Base-by-base conservation (phyloP, 148 eudicot genomes). In the Selenicereus undatus region DNA sequence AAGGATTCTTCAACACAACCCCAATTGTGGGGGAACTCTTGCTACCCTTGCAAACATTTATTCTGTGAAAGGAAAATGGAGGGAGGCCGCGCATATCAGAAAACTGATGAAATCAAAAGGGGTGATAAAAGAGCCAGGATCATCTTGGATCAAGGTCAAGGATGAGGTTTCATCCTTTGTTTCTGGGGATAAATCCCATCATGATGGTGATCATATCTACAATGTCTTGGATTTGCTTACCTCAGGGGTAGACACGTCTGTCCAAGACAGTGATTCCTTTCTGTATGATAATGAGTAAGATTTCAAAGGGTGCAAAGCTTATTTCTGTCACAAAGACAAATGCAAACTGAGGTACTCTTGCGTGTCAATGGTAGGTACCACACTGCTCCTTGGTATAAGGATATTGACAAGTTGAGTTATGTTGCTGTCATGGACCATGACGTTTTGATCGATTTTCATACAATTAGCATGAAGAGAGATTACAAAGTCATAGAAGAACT, bases 111-210 rank as follows among this genome's bases (percentile, higher is more conserved):
- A 75, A 83, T 87, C 88, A 35, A 91, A 89, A 85, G 96, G 97
- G 54, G 89, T 95, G 22, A 83, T 82, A 13, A 95, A 95, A 87
- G 98, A 95, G 85, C 92, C 96, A 12, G 98, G 98, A 76, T 95
- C 97, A 84, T 93, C 98, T 74, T 95, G 96, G 98, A 84, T 91
- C 45, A 90, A 91, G 88, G 79, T 91, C 78, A 90, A 89, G 83
- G 93, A 89, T 48, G 87, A 79, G 78, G 91, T 91, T 72, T 86
- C 89, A n/a, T 79, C 94, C 68, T 95, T 95, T 81, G 96, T 91
- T 42, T 88, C 96, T 14, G 96, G 93, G 43, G 97, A 91, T 82
- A 86, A 79, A 75, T 79, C 86, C 65, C 94, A 93, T 81, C 90
- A 93, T 4, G 83, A 84, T 24, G 74, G 85, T n/a, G 91, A 89